A percentile compares a stretch with the other conserved stretches of the same genome.
Conservation (phyloP, 2,329 filamentous ascomycete species). For the Madurella fahalii region DNA sequence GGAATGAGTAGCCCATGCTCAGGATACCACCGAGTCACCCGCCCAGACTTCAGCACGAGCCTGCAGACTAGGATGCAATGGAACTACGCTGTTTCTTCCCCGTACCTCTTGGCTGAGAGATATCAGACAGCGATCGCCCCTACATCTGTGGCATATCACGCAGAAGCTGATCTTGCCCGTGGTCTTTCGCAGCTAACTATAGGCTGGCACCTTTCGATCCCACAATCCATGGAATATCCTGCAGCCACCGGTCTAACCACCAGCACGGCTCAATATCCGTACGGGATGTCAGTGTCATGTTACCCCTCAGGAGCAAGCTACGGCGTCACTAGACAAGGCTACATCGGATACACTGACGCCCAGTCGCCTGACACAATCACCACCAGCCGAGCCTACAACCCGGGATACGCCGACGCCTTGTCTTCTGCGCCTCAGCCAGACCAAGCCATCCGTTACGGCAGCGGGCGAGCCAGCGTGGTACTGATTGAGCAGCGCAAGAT, state of each 20-base stretch:
- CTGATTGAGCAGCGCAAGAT: constrained; percentile 14
- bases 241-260: background rate
- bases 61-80: background rate
- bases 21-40: constrained; percentile 1
- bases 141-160: background rate
- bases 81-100: background rate
- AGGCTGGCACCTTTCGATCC: background rate
- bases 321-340: background rate
- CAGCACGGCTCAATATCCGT: background rate
- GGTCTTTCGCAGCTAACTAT: background rate
- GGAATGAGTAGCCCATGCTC: background rate
- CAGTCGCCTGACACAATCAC: background rate
- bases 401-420: background rate
- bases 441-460: background rate
- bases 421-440: background rate
- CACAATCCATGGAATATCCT: background rate
- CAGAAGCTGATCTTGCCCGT: background rate
- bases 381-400: background rate
- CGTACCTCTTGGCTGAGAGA: background rate
- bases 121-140: background rate
- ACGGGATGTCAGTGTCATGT: constrained; percentile 1
- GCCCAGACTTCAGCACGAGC: background rate
- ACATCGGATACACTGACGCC: background rate
- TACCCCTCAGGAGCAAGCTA: background rate
- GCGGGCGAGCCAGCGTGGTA: background rate